These are phyloP conservation scores for Combretum micranthum DNA, from an alignment of 345 rosid species.

Conservation along the genomic window DNA sequence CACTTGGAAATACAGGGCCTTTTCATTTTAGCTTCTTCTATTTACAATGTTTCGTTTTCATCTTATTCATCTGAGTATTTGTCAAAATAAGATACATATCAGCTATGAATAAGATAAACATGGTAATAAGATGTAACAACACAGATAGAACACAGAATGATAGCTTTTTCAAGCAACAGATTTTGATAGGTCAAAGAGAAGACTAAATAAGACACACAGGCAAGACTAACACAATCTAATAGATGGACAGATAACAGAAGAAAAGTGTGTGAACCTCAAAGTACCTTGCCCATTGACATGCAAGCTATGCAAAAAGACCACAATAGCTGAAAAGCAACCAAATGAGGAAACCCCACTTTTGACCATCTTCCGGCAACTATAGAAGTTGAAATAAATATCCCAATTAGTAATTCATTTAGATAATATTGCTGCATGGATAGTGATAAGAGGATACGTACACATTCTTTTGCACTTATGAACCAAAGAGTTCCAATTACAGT, in stretches of 20 bases:
- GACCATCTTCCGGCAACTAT: constrained; percentile 92
- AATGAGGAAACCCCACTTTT: constrained; percentile 95
- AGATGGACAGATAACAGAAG: background rate
- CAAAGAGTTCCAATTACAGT: constrained; percentile 85
- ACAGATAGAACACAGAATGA: too few species aligned
- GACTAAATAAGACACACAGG: background rate
- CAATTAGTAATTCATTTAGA: background rate
- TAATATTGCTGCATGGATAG: background rate
- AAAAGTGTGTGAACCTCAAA: constrained; percentile 3
- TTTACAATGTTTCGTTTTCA: too few species aligned
- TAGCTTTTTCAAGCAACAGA: too few species aligned
- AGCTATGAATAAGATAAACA: too few species aligned
- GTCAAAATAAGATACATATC: too few species aligned
- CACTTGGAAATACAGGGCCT: too few species aligned
- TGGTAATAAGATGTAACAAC: too few species aligned
- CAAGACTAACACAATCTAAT: too few species aligned
- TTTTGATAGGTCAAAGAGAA: background rate
- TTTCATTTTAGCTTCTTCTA: too few species aligned
- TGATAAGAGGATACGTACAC: constrained; percentile 47
- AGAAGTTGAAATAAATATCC: constrained; percentile 2
- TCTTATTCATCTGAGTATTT: too few species aligned
- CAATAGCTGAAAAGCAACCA: constrained; percentile 97
- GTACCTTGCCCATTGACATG: constrained; percentile 77
- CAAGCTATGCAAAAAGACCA: constrained; percentile 81
- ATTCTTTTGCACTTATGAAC: constrained; percentile 65